Evolutionary conservation across 2,329 filamentous ascomycete genomes (phyloP).

Genomic region (Penicillium corylophilum): DNA sequence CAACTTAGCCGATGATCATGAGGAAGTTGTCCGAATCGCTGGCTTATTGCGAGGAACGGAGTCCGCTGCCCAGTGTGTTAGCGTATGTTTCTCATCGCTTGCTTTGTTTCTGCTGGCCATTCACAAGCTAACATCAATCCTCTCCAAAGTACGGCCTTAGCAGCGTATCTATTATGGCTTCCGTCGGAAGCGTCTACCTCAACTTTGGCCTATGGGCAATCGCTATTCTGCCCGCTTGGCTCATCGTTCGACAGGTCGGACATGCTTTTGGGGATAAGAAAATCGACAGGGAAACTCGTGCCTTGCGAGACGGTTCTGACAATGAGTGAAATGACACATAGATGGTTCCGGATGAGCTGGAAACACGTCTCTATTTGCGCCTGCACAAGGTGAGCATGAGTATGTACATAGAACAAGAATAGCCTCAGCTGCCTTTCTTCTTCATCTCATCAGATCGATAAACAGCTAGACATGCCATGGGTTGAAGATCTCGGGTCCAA

Average conservation of each 20-base stretch:
- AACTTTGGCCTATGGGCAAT: slow-evolving; percentile 69
- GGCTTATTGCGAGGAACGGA: slow-evolving; percentile 68
- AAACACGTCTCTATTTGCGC: neutral
- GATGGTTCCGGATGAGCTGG: neutral
- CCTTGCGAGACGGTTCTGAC: slow-evolving; percentile 6
- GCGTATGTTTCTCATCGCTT: slow-evolving; percentile 39
- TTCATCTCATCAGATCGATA: neutral
- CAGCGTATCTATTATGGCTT: slow-evolving; percentile 61
- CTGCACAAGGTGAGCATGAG: neutral
- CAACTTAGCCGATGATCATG: slow-evolving; percentile 61
- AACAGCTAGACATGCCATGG: slow-evolving; percentile 7
- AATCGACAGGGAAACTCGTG: slow-evolving; percentile 24
- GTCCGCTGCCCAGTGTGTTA: slow-evolving; percentile 70
- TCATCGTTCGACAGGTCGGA: slow-evolving; percentile 61
- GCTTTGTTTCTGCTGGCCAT: neutral
- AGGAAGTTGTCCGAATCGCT: slow-evolving; percentile 66
- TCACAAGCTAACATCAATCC: neutral
- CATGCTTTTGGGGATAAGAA: slow-evolving; percentile 31
- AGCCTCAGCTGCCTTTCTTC: neutral
- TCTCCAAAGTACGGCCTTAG: slow-evolving; percentile 59
- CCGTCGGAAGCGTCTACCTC: slow-evolving; percentile 66
- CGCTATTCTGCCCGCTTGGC: slow-evolving; percentile 64
- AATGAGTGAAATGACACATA: neutral
- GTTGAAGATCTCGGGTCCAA: slow-evolving; percentile 26
- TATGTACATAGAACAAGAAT: slow-evolving; percentile 12